These are phyloP conservation scores for Agaricus bisporus DNA, from an alignment of 768 basidiomycete species.

Conservation along the genomic window DNA sequence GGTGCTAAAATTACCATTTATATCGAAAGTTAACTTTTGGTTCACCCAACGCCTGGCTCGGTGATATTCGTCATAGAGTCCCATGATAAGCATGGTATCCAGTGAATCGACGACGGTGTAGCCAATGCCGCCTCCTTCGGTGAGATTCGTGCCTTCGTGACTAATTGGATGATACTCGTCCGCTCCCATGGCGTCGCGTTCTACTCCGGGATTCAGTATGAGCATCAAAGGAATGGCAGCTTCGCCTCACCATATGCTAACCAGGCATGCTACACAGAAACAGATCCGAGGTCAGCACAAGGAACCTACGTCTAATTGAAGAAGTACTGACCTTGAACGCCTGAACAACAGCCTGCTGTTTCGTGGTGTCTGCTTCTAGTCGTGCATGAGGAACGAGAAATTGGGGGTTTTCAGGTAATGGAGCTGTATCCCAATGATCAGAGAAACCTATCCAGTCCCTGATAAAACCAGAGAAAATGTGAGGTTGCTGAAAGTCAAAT, in stretches of 20 bases:
- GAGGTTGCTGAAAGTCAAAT: conserved; percentile 2
- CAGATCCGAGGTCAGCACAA: background rate
- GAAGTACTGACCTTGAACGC: conserved; percentile 65
- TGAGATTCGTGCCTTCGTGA: conserved; percentile 70
- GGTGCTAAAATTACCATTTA: conserved; percentile 75
- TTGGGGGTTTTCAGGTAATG: conserved; percentile 13
- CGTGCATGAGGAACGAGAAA: conserved; percentile 6
- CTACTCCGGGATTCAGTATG: conserved; percentile 29
- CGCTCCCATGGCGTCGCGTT: conserved; percentile 83
- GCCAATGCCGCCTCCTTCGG: conserved; percentile 74
- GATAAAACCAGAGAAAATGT: conserved; percentile 19
- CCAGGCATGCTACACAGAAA: conserved; percentile 68
- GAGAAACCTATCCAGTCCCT: conserved; percentile 36
- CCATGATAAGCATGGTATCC: conserved; percentile 86
- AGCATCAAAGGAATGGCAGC: background rate
- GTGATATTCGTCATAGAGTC: conserved; percentile 68
- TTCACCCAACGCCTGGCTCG: conserved; percentile 77
- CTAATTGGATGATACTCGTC: conserved; percentile 91
- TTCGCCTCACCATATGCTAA: conserved; percentile 61
- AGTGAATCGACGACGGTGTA: conserved; percentile 87
- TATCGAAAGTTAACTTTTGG: conserved; percentile 63
- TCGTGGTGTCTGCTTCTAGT: conserved; percentile 48
- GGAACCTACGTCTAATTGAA: background rate
- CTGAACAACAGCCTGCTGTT: conserved; percentile 63
- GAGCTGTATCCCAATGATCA: conserved; percentile 28